A percentile compares a stretch with the other conserved stretches of the same genome.
These are phyloP conservation scores for Malassezia globosa DNA, from an alignment of 1,284 basidiomycete species.

Conservation along the genomic window DNA sequence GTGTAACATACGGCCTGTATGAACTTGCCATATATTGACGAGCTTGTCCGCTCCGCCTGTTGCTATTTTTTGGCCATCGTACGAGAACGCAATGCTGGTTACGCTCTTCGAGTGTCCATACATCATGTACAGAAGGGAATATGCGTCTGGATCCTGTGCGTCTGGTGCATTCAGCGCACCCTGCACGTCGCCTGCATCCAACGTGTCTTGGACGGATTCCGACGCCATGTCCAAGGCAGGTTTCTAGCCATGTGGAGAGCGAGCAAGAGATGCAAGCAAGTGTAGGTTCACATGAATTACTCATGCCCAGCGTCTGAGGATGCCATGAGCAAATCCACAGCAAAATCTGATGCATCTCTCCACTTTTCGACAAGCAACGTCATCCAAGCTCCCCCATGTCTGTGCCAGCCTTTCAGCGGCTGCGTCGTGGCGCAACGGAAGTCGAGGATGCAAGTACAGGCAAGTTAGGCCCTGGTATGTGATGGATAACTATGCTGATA, in stretches of 20 bases:
- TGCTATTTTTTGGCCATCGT: conserved; percentile 48
- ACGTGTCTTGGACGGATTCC: background rate
- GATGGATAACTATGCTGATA: background rate
- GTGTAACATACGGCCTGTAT: conserved; percentile 22
- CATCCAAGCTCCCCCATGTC: conserved; percentile 9
- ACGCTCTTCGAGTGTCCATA: conserved; percentile 49
- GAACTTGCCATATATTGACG: conserved; percentile 36
- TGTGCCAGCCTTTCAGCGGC: conserved; percentile 16
- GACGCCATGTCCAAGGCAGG: background rate
- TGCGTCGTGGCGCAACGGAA: conserved; percentile 24
- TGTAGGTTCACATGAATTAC: background rate
- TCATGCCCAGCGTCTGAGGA: background rate
- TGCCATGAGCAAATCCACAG: background rate
- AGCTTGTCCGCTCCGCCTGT: conserved; percentile 46
- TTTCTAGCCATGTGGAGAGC: background rate
- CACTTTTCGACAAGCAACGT: too few relatives aligned
- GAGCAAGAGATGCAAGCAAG: background rate
- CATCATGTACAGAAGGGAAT: conserved; percentile 46
- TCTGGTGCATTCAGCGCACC: background rate
- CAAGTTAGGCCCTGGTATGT: conserved; percentile 24
- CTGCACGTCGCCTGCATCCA: background rate
- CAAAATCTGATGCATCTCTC: too few relatives aligned
- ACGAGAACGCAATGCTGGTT: conserved; percentile 50
- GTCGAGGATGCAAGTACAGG: conserved; percentile 32
- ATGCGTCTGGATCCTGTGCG: conserved; percentile 7